phyloP scores from a whole-genome alignment of 768 basidiomycete species.

The Cytidiella melzeri region DNA sequence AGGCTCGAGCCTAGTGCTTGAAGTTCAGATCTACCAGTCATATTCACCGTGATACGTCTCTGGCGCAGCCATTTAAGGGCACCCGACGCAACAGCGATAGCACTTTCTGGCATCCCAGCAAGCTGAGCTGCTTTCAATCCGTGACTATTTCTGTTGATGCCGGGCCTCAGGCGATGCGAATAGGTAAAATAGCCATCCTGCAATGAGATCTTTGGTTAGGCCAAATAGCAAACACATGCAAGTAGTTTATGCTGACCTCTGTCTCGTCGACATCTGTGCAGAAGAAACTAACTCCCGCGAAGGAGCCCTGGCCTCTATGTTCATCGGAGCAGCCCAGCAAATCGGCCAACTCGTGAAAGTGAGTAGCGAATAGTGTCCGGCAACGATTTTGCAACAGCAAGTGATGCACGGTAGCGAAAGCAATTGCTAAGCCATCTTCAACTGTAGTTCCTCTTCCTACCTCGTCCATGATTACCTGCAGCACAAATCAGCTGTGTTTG shows the following conservation, averaged over 20 bases:
- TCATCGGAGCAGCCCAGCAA: conserved; percentile 62
- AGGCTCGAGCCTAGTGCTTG: conserved; percentile 14
- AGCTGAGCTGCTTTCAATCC: conserved; percentile 85
- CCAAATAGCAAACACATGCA: no score
- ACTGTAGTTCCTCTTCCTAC: conserved; percentile 96
- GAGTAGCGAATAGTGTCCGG: conserved; percentile 94
- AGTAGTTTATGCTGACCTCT: conserved; percentile 40
- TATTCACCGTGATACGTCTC: conserved; percentile 4
- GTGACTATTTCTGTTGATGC: conserved; percentile 88
- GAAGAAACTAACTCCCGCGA: conserved; percentile 70
- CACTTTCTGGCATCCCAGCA: conserved; percentile 71
- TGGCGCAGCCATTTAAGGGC: conserved; percentile 39
- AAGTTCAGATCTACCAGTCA: conserved; percentile 7
- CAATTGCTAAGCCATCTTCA: conserved; percentile 87
- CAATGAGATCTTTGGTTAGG: neutral
- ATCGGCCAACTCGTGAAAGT: conserved; percentile 90
- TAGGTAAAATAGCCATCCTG: conserved; percentile 80
- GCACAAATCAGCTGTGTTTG: neutral
- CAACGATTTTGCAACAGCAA: conserved; percentile 65
- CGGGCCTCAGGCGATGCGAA: conserved; percentile 72
- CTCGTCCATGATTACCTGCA: conserved; percentile 98
- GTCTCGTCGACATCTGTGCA: conserved; percentile 84
- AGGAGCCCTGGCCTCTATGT: conserved; percentile 38
- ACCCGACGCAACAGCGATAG: conserved; percentile 53
- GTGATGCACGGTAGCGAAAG: conserved; percentile 86